These are phyloP conservation scores for Fraxinus dipetala DNA, from an alignment of 305 asterid species.

Conservation along the genomic window DNA sequence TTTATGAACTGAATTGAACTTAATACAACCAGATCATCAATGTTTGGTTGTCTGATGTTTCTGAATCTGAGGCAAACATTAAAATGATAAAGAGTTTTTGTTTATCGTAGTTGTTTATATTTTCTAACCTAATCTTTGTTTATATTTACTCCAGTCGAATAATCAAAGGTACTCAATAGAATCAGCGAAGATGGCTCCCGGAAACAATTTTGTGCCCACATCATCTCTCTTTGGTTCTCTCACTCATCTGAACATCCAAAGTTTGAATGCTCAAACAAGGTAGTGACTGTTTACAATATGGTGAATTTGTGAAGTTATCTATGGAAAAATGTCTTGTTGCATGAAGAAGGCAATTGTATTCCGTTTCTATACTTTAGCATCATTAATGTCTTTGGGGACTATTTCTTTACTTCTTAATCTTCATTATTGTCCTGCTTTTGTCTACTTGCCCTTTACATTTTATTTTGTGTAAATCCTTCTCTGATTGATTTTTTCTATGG, in stretches of 20 bases:
- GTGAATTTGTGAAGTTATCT: background rate
- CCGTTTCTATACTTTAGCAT: background rate
- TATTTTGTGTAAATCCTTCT: background rate
- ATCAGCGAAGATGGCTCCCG: slow-evolving; percentile 36
- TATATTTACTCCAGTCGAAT: slow-evolving; percentile 37
- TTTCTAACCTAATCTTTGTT: slow-evolving; percentile 16
- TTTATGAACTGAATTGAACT: slow-evolving; percentile 7
- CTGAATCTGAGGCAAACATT: background rate
- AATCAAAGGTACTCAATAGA: slow-evolving; percentile 28
- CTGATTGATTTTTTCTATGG: slow-evolving; percentile 24
- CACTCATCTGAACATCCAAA: slow-evolving; percentile 29
- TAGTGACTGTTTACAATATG: slow-evolving; percentile 16
- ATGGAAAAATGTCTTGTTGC: background rate
- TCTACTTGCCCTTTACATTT: slow-evolving; percentile 5
- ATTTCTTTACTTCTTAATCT: background rate
- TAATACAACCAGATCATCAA: slow-evolving; percentile 2
- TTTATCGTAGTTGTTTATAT: background rate
- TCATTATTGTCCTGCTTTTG: background rate
- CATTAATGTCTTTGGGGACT: background rate
- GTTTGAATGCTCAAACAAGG: slow-evolving; percentile 33
- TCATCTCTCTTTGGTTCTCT: slow-evolving; percentile 31
- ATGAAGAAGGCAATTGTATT: background rate
- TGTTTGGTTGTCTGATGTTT: slow-evolving; percentile 24
- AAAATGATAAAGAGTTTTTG: background rate
- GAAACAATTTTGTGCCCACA: slow-evolving; percentile 27